Evolutionary conservation across 2,329 filamentous ascomycete species (phyloP).

Genomic region (Fusarium nematophilum): DNA sequence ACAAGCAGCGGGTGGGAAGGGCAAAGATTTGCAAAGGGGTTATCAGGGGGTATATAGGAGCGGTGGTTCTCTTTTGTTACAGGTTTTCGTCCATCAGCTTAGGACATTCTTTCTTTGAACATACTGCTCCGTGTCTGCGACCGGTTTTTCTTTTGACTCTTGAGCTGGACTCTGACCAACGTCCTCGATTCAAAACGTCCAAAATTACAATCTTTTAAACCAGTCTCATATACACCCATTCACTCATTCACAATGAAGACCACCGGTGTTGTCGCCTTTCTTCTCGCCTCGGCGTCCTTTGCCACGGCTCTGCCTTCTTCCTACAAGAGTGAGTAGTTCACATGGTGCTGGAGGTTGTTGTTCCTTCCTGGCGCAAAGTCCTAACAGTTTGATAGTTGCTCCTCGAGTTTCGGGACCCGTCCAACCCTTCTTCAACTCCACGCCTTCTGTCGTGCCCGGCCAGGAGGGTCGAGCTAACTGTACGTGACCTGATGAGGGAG

Average conservation of each 20-base stretch:
- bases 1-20: no score
- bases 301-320: constrained; percentile 28
- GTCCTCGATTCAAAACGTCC: constrained; percentile 2
- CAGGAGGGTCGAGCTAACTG: constrained; percentile 1
- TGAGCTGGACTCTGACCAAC: constrained; percentile 30
- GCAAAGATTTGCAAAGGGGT: constrained; percentile 16
- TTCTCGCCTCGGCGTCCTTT: constrained; percentile 34
- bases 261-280: constrained; percentile 26
- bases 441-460: constrained; percentile 7
- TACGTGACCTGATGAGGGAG: no score
- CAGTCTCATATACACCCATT: constrained; percentile 15
- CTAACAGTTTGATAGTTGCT: constrained; percentile 6
- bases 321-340: constrained; percentile 22
- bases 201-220: neutral
- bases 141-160: constrained; percentile 8
- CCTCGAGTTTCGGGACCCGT: constrained; percentile 8
- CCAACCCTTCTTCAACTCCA: constrained; percentile 17
- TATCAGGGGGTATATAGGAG: constrained; percentile 19
- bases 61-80: neutral
- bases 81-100: neutral
- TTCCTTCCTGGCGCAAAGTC: neutral
- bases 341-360: no score
- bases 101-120: constrained; percentile 1
- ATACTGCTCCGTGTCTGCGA: constrained; percentile 27
- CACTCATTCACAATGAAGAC: constrained; percentile 43